Evolutionary conservation across 1,284 basidiomycete species (phyloP).

Genomic region (Cutaneotrichosporon sp.): DNA sequence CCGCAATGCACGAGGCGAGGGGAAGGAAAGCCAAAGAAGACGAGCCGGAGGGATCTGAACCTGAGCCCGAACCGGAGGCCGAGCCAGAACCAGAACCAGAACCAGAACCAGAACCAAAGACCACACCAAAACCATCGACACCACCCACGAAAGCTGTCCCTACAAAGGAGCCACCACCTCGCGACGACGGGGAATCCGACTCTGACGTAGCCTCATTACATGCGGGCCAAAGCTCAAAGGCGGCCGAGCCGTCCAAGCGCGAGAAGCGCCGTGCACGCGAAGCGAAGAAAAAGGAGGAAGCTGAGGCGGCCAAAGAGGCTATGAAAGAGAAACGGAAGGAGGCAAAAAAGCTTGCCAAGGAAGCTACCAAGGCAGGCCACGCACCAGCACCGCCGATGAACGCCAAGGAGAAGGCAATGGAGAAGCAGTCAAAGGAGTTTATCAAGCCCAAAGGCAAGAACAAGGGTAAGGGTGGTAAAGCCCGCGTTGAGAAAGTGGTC

Average conservation of each 20-base stretch:
- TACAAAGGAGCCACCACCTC: background rate
- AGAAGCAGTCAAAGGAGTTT: constrained; percentile 6
- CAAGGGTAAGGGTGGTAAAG: constrained; percentile 12
- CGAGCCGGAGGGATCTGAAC: background rate
- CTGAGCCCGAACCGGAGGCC: background rate
- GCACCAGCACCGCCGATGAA: constrained; percentile 2
- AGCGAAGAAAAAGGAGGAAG: constrained; percentile 63
- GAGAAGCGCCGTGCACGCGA: constrained; percentile 74
- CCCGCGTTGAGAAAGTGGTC: constrained; percentile 7
- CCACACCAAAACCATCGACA: constrained; percentile 2
- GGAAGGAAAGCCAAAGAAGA: constrained; percentile 7
- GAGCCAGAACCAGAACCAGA: background rate
- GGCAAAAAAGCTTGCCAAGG: constrained; percentile 22
- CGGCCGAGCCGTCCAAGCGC: constrained; percentile 61
- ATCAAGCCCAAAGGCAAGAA: constrained; percentile 16
- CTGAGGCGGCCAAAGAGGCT: constrained; percentile 28
- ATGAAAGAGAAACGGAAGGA: constrained; percentile 31
- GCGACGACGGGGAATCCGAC: constrained; percentile 1
- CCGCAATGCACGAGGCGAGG: constrained; percentile 6
- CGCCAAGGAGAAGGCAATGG: constrained; percentile 7
- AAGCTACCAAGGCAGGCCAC: constrained; percentile 4
- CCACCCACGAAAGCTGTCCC: no score
- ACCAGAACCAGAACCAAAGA: constrained; percentile 21
- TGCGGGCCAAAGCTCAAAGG: background rate
- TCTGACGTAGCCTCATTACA: background rate